phyloP scores from a whole-genome alignment of 1,284 basidiomycete genomes.

The Fomitopsis pinicola region DNA sequence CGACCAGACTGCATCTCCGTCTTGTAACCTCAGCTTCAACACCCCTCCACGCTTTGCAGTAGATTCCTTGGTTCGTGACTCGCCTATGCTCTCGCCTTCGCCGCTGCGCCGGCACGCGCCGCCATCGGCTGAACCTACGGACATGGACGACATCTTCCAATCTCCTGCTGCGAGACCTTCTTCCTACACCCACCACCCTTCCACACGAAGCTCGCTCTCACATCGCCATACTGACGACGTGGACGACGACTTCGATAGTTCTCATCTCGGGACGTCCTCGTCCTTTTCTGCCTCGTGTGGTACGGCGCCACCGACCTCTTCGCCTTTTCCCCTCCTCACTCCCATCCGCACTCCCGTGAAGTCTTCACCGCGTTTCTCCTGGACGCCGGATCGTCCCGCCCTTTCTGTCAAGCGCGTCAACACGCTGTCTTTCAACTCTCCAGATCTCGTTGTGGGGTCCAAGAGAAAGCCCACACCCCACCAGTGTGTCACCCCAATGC shows the following conservation, averaged over 20 bases:
- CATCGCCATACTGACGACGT: slow-evolving; percentile 24
- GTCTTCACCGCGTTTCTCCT: slow-evolving; percentile 31
- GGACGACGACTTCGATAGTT: slow-evolving; percentile 50
- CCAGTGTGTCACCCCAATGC: slow-evolving; percentile 38
- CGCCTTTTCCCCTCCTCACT: slow-evolving; percentile 32
- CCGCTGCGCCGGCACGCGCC: slow-evolving; percentile 39
- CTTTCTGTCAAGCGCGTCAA: slow-evolving; percentile 31
- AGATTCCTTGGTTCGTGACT: slow-evolving; percentile 35
- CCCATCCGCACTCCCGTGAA: slow-evolving; percentile 49
- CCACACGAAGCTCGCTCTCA: slow-evolving; percentile 19
- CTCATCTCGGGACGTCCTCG: slow-evolving; percentile 47
- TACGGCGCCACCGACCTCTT: slow-evolving; percentile 36
- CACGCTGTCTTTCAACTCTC: slow-evolving; percentile 8
- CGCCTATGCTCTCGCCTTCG: slow-evolving; percentile 60
- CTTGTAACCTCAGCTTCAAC: slow-evolving; percentile 37
- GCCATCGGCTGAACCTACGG: slow-evolving; percentile 27
- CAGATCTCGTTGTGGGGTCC: slow-evolving; percentile 34
- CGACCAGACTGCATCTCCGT: slow-evolving; percentile 40
- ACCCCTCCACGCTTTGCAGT: slow-evolving; percentile 30
- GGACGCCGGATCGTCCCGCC: slow-evolving; percentile 21
- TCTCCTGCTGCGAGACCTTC: slow-evolving; percentile 44
- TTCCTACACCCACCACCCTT: slow-evolving; percentile 36
- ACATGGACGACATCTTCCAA: slow-evolving; percentile 47
- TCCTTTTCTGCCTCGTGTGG: slow-evolving; percentile 32
- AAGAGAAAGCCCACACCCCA: slow-evolving; percentile 67